These are phyloP conservation scores for Gentiana straminea DNA, from an alignment of 257 asterid species.

Conservation along the genomic window DNA sequence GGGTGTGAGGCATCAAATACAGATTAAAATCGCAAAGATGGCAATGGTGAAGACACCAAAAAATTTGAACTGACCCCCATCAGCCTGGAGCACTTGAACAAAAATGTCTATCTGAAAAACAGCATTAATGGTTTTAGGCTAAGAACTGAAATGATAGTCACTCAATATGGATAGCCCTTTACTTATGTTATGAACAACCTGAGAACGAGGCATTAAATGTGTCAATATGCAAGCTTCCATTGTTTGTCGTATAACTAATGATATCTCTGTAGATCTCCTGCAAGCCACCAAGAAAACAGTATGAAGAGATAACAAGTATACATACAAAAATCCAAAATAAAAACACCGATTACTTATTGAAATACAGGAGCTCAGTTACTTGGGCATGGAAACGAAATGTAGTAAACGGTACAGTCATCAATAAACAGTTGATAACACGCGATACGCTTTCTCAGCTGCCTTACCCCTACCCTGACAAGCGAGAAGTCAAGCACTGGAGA, in stretches of 20 bases:
- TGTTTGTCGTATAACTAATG: constrained; percentile 91
- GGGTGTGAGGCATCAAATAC: constrained; percentile 4
- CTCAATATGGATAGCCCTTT: constrained; percentile 2
- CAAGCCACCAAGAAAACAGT: constrained; percentile 12
- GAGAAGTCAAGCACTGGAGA: no score
- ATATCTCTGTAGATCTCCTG: constrained; percentile 96
- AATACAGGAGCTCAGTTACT: not conserved
- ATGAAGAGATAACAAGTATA: constrained; percentile 2
- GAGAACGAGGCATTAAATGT: constrained; percentile 88
- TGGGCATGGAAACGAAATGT: no score
- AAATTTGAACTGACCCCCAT: constrained; percentile 55
- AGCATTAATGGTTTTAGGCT: constrained; percentile 3
- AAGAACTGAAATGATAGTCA: not conserved
- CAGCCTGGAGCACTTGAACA: constrained; percentile 99
- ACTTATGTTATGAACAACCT: constrained; percentile 33
- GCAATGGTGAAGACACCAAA: no score
- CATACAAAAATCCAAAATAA: not conserved
- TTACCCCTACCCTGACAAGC: no score
- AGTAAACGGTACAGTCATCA: no score
- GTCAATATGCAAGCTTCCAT: constrained; percentile 95
- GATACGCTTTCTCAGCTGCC: no score
- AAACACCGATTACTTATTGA: not conserved
- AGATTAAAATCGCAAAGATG: not conserved
- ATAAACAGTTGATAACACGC: no score
- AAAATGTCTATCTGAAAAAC: constrained; percentile 79